Conservation (phyloP, 352 stramenopile genomes). For the Phytophthora crassamura region DNA sequence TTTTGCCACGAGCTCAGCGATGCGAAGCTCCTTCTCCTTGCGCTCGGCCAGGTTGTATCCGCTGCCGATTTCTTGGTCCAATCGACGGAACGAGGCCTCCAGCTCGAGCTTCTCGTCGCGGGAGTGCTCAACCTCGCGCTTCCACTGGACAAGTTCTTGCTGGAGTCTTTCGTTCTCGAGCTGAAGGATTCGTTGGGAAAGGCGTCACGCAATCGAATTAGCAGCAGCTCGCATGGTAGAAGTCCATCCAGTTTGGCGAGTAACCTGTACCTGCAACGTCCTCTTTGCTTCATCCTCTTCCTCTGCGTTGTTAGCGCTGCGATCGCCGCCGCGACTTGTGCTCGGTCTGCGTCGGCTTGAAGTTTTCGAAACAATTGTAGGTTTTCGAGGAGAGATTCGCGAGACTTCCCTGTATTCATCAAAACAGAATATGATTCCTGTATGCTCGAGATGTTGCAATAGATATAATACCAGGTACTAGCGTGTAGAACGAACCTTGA, state of each 20-base stretch:
- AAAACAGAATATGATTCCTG: neutral
- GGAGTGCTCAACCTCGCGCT: conserved; percentile 46
- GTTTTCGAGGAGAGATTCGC: conserved; percentile 31
- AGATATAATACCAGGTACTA: too few relatives aligned
- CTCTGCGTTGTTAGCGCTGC: conserved; percentile 37
- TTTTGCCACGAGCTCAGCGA: conserved; percentile 63
- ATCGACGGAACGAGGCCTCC: conserved; percentile 54
- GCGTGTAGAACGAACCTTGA: conserved; percentile 18
- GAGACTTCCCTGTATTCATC: conserved; percentile 24
- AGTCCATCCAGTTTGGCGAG: neutral
- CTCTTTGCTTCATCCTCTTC: conserved; percentile 22
- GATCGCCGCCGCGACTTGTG: conserved; percentile 10
- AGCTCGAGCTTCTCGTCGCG: conserved; percentile 52
- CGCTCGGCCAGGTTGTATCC: conserved; percentile 64
- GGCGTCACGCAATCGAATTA: neutral
- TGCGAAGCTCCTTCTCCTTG: conserved; percentile 70
- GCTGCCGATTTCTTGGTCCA: conserved; percentile 61
- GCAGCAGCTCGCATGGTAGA: neutral
- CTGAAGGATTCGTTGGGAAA: neutral
- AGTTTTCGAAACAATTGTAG: conserved; percentile 10
- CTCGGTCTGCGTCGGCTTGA: conserved; percentile 6
- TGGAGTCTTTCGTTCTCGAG: conserved; percentile 35
- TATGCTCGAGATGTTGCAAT: neutral
- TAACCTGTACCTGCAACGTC: conserved; percentile 30
- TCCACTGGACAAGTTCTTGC: conserved; percentile 37